Base-by-base conservation (phyloP, 345 rosid species). In the Eutrema japonicum region DNA sequence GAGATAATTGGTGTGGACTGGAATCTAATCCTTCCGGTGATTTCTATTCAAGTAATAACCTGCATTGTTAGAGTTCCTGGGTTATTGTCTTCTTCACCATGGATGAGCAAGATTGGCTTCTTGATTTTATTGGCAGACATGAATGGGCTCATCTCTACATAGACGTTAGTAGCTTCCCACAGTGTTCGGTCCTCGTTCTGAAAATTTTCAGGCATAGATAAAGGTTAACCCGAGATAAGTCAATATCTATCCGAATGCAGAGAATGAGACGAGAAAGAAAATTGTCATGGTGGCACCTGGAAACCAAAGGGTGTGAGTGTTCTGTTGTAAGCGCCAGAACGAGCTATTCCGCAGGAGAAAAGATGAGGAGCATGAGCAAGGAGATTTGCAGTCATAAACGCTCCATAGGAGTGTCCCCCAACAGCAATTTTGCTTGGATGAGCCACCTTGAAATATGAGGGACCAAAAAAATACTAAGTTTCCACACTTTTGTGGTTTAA, bases 351-450 rank as follows among this genome's bases (percentile, higher is more conserved):
- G 50, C 99, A 92, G 56, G 83, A 77, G 89, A 95, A 95, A 71
- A 95, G 93, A 84, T 95, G 94, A 72, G 99, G 97, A 68, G 99
- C 98, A 76, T 92, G 96, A 50, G 97, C 99, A 64, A 92, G 85
- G 62, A 95, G 98, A 82, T 95, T 95, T 70, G 96, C 97, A 14
- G 98, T 83, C 99, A 95, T 92, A 80, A 95, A 95, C 77, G 99
- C 99, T 69, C 99, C 99, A 77, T 95, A 95, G 1, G 98, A 92
- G 83, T 95, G 99, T 67, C 99, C 99, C 32, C 99, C 99, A 76
- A 95, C 85, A 61, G 98, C 91, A 67, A 95, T 90, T 87, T 84
- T 95, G 68, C 75, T 84, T 62, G 92, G 94, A 76, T 92, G 85
- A 67, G 94, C 99, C 78, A 95, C 98, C 98, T 95, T 71, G 61